These are phyloP conservation scores for Pythium vanterpoolii DNA, from an alignment of 352 stramenopile species.

Conservation along the genomic window DNA sequence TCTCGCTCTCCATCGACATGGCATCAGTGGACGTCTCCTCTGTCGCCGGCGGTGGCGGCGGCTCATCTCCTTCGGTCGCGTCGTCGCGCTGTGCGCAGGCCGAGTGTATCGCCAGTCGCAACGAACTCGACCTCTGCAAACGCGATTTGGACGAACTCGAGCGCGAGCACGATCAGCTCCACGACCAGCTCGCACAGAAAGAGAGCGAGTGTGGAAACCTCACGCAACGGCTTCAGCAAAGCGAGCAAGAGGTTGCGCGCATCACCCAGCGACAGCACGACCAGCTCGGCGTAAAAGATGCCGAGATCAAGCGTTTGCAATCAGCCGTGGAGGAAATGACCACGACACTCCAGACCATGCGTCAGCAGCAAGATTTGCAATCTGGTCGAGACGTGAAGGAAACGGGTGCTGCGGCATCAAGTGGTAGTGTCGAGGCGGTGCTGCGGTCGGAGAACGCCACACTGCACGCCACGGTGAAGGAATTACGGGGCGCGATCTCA, in stretches of 20 bases:
- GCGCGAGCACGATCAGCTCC: slow-evolving; percentile 62
- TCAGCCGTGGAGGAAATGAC: slow-evolving; percentile 19
- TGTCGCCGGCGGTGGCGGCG: slow-evolving; percentile 1
- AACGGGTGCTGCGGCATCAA: too few species aligned
- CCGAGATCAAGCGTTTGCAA: slow-evolving; percentile 24
- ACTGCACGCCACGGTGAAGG: slow-evolving; percentile 32
- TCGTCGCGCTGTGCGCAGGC: slow-evolving; percentile 36
- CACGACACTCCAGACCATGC: slow-evolving; percentile 9
- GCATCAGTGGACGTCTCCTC: neutral
- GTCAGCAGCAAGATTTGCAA: slow-evolving; percentile 4
- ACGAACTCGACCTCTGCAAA: slow-evolving; percentile 60
- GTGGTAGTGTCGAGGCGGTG: slow-evolving; percentile 7
- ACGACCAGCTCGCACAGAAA: slow-evolving; percentile 44
- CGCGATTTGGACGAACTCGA: slow-evolving; percentile 62
- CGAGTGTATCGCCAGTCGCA: slow-evolving; percentile 59
- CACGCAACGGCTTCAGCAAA: slow-evolving; percentile 15
- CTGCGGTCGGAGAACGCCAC: slow-evolving; percentile 39
- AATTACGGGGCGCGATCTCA: slow-evolving; percentile 33
- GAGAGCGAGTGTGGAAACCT: slow-evolving; percentile 26
- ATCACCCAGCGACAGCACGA: slow-evolving; percentile 5
- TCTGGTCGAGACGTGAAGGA: neutral
- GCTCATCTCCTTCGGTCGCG: too few species aligned
- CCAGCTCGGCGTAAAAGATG: slow-evolving; percentile 26
- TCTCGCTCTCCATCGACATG: neutral
- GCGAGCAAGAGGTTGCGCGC: slow-evolving; percentile 11